These are phyloP conservation scores for Apiospora saccharicola DNA, from an alignment of 2,329 filamentous ascomycete genomes.

Conservation along the genomic window DNA sequence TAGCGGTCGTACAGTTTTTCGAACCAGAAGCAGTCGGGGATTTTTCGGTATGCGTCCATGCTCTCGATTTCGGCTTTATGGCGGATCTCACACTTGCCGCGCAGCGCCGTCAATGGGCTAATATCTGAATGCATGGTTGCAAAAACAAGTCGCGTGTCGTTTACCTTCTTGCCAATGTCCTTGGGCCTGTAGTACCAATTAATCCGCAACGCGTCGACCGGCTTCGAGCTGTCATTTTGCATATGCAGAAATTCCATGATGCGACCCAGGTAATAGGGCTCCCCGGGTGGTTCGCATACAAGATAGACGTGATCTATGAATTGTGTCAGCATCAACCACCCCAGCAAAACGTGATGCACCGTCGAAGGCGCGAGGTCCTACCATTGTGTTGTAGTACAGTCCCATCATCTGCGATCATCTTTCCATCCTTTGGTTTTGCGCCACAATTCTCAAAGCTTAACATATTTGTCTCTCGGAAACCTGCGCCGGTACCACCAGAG, in stretches of 20 bases:
- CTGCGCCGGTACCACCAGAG: slow-evolving; percentile 31
- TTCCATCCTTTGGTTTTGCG: slow-evolving; percentile 74
- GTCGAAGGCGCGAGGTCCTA: slow-evolving; percentile 55
- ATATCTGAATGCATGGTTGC: slow-evolving; percentile 99
- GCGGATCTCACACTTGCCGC: slow-evolving; percentile 90
- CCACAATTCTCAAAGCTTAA: slow-evolving; percentile 82
- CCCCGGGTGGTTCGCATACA: slow-evolving; percentile 94
- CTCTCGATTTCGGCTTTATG: slow-evolving; percentile 87
- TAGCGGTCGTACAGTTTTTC: slow-evolving; percentile 98
- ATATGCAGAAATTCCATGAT: slow-evolving; percentile 97
- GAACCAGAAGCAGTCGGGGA: slow-evolving; percentile 91
- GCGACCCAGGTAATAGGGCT: slow-evolving; percentile 95
- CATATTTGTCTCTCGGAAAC: slow-evolving; percentile 78
- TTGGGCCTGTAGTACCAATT: slow-evolving; percentile 99
- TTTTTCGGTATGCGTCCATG: slow-evolving; percentile 84
- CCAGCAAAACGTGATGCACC: slow-evolving; percentile 15
- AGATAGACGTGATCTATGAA: slow-evolving; percentile 82
- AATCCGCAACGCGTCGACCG: slow-evolving; percentile 86
- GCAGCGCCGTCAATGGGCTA: slow-evolving; percentile 88
- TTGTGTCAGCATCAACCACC: slow-evolving; percentile 30
- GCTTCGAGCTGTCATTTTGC: slow-evolving; percentile 74
- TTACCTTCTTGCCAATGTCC: slow-evolving; percentile 91
- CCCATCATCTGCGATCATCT: slow-evolving; percentile 89
- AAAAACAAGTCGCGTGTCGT: slow-evolving; percentile 90
- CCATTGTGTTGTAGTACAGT: slow-evolving; percentile 85